Percentiles rank a stretch among this genome's conserved stretches.
phyloP scores from a whole-genome alignment of 1,284 basidiomycete genomes.

The Austroboletus novae-zelandiae region DNA sequence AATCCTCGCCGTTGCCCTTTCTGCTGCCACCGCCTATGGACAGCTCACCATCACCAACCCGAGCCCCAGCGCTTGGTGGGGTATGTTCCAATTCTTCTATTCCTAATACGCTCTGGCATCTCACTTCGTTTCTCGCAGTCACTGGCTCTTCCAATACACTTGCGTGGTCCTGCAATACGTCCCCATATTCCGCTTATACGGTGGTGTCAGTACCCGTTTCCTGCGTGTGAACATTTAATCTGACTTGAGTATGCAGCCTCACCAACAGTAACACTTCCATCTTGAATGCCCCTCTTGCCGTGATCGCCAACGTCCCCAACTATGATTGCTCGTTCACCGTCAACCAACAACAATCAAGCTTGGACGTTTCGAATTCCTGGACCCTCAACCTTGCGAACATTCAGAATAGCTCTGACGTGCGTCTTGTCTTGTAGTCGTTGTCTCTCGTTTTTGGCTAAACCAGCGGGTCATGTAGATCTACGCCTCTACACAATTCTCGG shows the following conservation, averaged over 20 bases:
- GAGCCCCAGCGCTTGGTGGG: conserved; percentile 44
- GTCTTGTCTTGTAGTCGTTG: conserved; percentile 14
- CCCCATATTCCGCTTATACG: conserved; percentile 37
- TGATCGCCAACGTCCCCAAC: conserved; percentile 53
- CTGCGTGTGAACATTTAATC: not conserved
- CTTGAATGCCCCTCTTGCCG: conserved; percentile 35
- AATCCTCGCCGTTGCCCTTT: conserved; percentile 27
- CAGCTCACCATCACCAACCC: conserved; percentile 37
- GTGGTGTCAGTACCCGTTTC: conserved; percentile 37
- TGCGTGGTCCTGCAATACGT: conserved; percentile 40
- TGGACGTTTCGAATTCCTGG: conserved; percentile 49
- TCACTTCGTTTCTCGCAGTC: conserved; percentile 21
- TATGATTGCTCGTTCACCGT: conserved; percentile 60
- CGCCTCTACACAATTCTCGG: conserved; percentile 60
- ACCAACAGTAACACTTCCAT: conserved; percentile 38
- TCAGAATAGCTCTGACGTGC: conserved; percentile 56
- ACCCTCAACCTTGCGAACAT: conserved; percentile 55
- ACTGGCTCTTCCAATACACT: conserved; percentile 38
- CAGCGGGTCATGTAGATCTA: conserved; percentile 46
- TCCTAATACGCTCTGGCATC: not conserved
- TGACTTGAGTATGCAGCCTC: conserved; percentile 30
- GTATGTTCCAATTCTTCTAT: conserved; percentile 31
- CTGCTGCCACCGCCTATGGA: not conserved
- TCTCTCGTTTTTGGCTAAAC: not conserved
- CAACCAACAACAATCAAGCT: conserved; percentile 44